These are phyloP conservation scores for Malus hybrid DNA, from an alignment of 331 rosid genomes.

Conservation along the genomic window DNA sequence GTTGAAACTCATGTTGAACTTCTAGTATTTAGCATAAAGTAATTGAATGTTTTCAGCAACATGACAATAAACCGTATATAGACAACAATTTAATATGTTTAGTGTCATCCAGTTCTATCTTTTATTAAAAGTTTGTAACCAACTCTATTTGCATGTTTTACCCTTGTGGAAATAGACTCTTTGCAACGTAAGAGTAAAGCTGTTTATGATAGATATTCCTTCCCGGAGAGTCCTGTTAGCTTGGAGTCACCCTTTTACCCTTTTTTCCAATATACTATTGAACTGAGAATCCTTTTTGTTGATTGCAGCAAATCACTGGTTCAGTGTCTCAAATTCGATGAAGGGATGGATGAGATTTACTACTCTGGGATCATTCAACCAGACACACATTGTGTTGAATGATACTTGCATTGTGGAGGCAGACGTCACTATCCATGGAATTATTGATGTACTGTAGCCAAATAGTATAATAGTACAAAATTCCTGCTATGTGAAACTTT, in stretches of 20 bases:
- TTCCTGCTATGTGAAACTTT: background rate
- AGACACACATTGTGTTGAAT: conserved; percentile 11
- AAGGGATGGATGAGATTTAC: conserved; percentile 29
- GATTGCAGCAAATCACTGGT: conserved; percentile 46
- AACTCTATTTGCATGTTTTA: no score
- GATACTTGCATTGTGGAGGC: conserved; percentile 39
- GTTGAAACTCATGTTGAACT: no score
- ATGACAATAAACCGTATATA: no score
- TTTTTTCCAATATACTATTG: background rate
- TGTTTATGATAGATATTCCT: no score
- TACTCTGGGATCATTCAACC: conserved; percentile 1
- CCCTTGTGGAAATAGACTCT: no score
- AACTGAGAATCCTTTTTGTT: background rate
- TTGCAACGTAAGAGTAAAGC: no score
- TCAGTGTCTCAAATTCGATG: conserved; percentile 27
- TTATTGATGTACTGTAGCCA: conserved; percentile 16
- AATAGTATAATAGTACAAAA: no score
- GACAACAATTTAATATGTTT: background rate
- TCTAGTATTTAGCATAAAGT: no score
- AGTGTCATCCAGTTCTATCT: background rate
- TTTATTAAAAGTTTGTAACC: no score
- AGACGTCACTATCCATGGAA: conserved; percentile 46
- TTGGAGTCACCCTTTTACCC: background rate
- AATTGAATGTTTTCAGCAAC: no score
- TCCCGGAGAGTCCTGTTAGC: no score